These are phyloP conservation scores for Thermomucor indicae-seudaticae DNA, from an alignment of 371 early-diverging fungal genomes.

Conservation along the genomic window DNA sequence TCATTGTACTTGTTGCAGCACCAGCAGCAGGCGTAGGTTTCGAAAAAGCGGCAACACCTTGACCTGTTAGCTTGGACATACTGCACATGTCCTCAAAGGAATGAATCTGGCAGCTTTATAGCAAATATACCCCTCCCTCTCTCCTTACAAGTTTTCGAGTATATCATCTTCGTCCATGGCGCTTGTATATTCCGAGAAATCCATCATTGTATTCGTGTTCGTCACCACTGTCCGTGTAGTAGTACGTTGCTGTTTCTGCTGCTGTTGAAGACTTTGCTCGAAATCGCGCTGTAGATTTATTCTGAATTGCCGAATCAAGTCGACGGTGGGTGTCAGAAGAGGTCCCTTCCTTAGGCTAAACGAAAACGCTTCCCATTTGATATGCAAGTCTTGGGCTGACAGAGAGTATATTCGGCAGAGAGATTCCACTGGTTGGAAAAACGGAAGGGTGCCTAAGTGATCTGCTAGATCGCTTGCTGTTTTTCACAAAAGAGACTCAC, in stretches of 20 bases:
- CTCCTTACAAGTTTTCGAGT: background rate
- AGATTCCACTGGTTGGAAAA: conserved; percentile 14
- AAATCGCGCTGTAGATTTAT: conserved; percentile 28
- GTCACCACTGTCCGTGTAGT: background rate
- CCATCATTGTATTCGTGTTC: background rate
- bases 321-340: conserved; percentile 20
- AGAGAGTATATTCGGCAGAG: conserved; percentile 34
- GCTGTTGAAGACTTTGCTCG: conserved; percentile 21
- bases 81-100: conserved; percentile 7
- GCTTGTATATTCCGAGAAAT: conserved; percentile 18
- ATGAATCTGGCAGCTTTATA: background rate
- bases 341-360: conserved; percentile 11
- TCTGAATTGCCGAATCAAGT: conserved; percentile 24
- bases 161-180: conserved; percentile 1
- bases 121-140: background rate
- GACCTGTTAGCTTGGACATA: conserved; percentile 7
- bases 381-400: conserved; percentile 25
- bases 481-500: too few species aligned
- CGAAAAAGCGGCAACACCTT: background rate
- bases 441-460: background rate
- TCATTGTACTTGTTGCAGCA: background rate
- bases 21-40: background rate
- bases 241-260: conserved; percentile 8
- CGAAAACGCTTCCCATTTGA: conserved; percentile 49
- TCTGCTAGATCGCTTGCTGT: background rate